A percentile compares a stretch with the other conserved stretches of the same genome.
Evolutionary conservation across 2,329 filamentous ascomycete genomes (phyloP).

Genomic region (Thyridium curvatum): DNA sequence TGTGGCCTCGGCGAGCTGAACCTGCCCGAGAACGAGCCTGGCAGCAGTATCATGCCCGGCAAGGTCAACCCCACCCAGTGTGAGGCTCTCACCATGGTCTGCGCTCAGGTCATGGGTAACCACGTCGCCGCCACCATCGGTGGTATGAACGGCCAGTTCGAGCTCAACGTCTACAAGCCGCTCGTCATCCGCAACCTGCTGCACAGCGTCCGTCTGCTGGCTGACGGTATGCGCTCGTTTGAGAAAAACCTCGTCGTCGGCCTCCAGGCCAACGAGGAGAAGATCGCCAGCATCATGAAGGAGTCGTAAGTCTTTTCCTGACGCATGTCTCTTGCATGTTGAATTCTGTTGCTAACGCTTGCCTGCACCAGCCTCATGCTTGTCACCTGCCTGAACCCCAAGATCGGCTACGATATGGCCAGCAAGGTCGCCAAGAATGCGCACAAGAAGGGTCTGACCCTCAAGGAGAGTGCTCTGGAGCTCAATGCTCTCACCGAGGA

Average conservation of each 20-base stretch:
- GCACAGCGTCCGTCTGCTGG: slow-evolving; percentile 81
- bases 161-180: slow-evolving; percentile 98
- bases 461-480: slow-evolving; percentile 92
- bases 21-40: slow-evolving; percentile 96
- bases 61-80: slow-evolving; percentile 99
- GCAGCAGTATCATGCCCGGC: slow-evolving; percentile 97
- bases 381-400: slow-evolving; percentile 94
- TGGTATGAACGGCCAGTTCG: slow-evolving; percentile 96
- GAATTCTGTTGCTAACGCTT: slow-evolving; percentile 9
- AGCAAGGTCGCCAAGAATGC: slow-evolving; percentile 97
- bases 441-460: slow-evolving; percentile 93
- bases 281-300: slow-evolving; percentile 84
- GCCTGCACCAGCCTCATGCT: slow-evolving; percentile 82
- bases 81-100: slow-evolving; percentile 96
- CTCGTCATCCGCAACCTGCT: slow-evolving; percentile 92
- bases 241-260: slow-evolving; percentile 88
- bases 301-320: slow-evolving; percentile 63
- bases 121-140: slow-evolving; percentile 88
- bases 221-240: slow-evolving; percentile 92
- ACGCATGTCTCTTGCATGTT: background rate
- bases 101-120: slow-evolving; percentile 97
- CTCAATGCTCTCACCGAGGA: slow-evolving; percentile 80
- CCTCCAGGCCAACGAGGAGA: slow-evolving; percentile 86
- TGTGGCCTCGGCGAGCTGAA: slow-evolving; percentile 91
- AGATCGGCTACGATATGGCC: slow-evolving; percentile 96